Evolutionary conservation across 1,284 basidiomycete species (phyloP).

Genomic region (Fomitopsis palustris): DNA sequence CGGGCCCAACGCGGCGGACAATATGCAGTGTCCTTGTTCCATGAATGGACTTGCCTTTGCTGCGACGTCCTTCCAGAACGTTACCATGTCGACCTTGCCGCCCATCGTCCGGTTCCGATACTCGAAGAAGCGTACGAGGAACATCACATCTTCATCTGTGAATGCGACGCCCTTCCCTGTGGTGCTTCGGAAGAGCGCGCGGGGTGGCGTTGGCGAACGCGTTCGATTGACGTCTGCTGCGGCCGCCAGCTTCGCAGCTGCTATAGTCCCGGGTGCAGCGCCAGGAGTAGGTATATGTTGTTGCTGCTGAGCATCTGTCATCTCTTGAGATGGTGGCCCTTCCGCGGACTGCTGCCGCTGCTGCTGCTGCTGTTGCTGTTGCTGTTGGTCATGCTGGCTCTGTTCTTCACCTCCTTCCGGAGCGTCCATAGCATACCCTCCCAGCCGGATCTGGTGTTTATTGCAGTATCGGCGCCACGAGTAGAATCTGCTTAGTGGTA

Average conservation of each 20-base stretch:
- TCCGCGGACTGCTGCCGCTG: not conserved
- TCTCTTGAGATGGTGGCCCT: constrained; percentile 25
- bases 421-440: constrained; percentile 73
- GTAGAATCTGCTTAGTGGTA: constrained; percentile 56
- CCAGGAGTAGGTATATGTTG: constrained; percentile 15
- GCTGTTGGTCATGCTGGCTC: constrained; percentile 5
- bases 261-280: constrained; percentile 43
- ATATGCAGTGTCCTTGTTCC: not conserved
- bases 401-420: constrained; percentile 29
- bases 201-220: constrained; percentile 74
- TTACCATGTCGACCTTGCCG: constrained; percentile 72
- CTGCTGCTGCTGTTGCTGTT: constrained; percentile 17
- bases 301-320: constrained; percentile 1
- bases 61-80: constrained; percentile 83
- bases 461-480: constrained; percentile 86
- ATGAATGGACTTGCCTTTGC: constrained; percentile 46
- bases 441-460: constrained; percentile 80
- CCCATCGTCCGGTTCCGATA: constrained; percentile 45
- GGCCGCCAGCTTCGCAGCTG: constrained; percentile 41
- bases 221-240: constrained; percentile 41
- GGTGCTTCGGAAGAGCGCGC: constrained; percentile 73
- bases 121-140: constrained; percentile 69
- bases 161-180: constrained; percentile 85
- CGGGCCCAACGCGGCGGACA: not conserved
- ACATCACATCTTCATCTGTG: constrained; percentile 73